Evolutionary conservation across 495 filamentous ascomycete species (phyloP).

Genomic region (Xanthoparmelia taractica): DNA sequence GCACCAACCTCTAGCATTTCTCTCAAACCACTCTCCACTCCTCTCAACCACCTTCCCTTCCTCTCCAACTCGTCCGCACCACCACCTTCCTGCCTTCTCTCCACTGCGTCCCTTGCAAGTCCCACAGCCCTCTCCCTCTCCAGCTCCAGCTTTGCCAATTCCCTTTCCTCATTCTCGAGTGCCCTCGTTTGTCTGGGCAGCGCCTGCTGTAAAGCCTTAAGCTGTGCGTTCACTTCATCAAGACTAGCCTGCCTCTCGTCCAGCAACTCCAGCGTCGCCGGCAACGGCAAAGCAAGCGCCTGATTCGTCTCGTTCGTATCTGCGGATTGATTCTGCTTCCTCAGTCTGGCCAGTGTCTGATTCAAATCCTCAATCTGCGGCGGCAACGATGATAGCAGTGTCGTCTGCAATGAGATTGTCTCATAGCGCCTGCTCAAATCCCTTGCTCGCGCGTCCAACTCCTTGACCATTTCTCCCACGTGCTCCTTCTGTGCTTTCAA

Average conservation of each 20-base stretch:
- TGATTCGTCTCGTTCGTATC: constrained; percentile 29
- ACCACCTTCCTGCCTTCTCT: constrained; percentile 65
- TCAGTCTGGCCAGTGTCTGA: constrained; percentile 21
- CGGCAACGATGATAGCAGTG: constrained; percentile 53
- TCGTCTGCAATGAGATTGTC: constrained; percentile 53
- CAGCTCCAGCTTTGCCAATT: constrained; percentile 62
- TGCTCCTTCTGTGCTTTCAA: constrained; percentile 73
- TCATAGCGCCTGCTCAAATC: constrained; percentile 55
- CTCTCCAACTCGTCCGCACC: constrained; percentile 76
- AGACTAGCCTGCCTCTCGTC: constrained; percentile 53
- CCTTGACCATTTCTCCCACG: constrained; percentile 61
- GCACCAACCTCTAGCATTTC: constrained; percentile 51
- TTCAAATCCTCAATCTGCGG: constrained; percentile 55
- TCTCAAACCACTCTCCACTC: constrained; percentile 59
- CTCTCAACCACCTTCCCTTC: constrained; percentile 72
- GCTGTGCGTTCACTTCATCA: constrained; percentile 56
- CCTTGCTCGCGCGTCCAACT: constrained; percentile 60
- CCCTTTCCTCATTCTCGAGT: constrained; percentile 61
- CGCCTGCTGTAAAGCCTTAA: constrained; percentile 55
- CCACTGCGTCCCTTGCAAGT: constrained; percentile 70
- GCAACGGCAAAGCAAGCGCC: constrained; percentile 48
- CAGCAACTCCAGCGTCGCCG: constrained; percentile 51
- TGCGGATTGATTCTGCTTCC: constrained; percentile 14
- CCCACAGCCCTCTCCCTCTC: constrained; percentile 58
- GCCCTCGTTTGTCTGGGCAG: constrained; percentile 68